These are phyloP conservation scores for Coffea eugenioides DNA, from an alignment of 257 asterid genomes.

Conservation along the genomic window DNA sequence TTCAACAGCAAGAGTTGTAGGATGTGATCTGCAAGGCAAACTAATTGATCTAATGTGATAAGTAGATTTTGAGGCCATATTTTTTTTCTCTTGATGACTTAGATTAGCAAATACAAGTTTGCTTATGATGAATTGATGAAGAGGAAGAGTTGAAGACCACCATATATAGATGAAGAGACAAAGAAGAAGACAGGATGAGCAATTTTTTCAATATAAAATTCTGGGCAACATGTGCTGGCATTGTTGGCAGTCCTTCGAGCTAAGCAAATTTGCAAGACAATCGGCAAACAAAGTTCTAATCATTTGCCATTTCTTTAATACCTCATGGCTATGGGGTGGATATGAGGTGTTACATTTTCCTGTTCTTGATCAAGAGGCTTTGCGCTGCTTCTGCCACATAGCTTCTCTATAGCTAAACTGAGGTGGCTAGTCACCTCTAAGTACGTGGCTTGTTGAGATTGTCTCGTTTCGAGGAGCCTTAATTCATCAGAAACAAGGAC, in stretches of 20 bases:
- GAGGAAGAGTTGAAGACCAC: background rate
- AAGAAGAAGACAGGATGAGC: conserved; percentile 22
- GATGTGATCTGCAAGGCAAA: conserved; percentile 38
- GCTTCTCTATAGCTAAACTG: conserved; percentile 9
- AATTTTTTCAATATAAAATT: background rate
- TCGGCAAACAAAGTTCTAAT: conserved; percentile 15
- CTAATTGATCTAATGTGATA: conserved; percentile 29
- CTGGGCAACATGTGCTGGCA: conserved; percentile 24
- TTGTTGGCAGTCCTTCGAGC: conserved; percentile 1
- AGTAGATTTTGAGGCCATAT: conserved; percentile 32
- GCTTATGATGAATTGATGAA: background rate
- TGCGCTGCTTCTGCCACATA: conserved; percentile 17
- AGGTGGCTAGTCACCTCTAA: background rate
- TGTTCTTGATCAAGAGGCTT: background rate
- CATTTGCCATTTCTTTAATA: conserved; percentile 7
- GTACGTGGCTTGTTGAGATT: conserved; percentile 22
- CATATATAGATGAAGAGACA: conserved; percentile 10
- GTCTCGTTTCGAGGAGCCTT: conserved; percentile 24
- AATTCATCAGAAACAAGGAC: conserved; percentile 14
- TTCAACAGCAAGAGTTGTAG: conserved; percentile 26
- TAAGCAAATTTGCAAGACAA: background rate
- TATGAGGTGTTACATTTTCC: background rate
- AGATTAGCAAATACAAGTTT: background rate
- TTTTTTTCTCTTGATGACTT: background rate
- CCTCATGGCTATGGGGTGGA: background rate